Conservation (phyloP, 148 eudicot species). For the Silene conica region DNA sequence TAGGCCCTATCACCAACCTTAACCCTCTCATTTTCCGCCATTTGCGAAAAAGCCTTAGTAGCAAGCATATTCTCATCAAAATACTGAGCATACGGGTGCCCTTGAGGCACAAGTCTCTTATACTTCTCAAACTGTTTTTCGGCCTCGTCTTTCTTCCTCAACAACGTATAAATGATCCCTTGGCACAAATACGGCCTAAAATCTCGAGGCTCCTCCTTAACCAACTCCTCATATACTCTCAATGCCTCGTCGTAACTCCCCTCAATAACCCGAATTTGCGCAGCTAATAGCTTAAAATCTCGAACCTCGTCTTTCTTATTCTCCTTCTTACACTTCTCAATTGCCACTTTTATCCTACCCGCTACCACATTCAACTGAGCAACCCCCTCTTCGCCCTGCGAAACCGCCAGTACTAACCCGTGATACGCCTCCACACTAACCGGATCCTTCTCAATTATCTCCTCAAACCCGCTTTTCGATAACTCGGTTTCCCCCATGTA, state of each 20-base stretch:
- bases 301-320: conserved; percentile 55
- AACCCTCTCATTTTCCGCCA: conserved; percentile 50
- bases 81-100: conserved; percentile 67
- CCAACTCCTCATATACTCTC: conserved; percentile 71
- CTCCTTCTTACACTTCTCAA: conserved; percentile 50
- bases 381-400: conserved; percentile 33
- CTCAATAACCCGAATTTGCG: conserved; percentile 67
- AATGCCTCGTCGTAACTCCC: conserved; percentile 65
- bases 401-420: conserved; percentile 66
- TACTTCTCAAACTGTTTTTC: conserved; percentile 74
- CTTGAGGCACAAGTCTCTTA: conserved; percentile 74
- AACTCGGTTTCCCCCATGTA: conserved; percentile 44
- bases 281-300: conserved; percentile 78
- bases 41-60: conserved; percentile 61
- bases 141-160: conserved; percentile 71
- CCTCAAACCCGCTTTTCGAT: conserved; percentile 57
- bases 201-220: conserved; percentile 82
- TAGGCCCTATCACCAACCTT: conserved; percentile 5
- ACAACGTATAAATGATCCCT: conserved; percentile 76
- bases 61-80: conserved; percentile 82
- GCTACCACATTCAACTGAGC: conserved; percentile 39
- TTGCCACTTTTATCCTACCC: conserved; percentile 42
- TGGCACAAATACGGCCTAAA: conserved; percentile 92
- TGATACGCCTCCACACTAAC: conserved; percentile 67
- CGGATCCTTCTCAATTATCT: conserved; percentile 52